phyloP scores from a whole-genome alignment of 2,329 filamentous ascomycete species.

The Aspergillus thermomutatus region DNA sequence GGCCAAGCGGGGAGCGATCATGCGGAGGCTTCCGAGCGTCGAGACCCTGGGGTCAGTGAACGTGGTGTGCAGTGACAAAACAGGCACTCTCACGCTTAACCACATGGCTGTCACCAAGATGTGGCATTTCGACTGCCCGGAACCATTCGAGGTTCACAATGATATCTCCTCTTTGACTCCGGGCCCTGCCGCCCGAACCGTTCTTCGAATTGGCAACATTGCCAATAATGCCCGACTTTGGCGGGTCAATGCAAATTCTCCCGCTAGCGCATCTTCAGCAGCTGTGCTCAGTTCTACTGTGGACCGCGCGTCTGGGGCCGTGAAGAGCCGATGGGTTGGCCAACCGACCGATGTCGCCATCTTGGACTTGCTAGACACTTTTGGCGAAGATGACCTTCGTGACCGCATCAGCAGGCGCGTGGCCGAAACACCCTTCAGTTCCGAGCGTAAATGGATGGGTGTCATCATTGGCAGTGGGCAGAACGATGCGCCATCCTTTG shows the following conservation, averaged over 20 bases:
- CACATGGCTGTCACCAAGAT: conserved; percentile 97
- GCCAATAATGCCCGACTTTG: conserved; percentile 89
- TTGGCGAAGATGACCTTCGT: conserved; percentile 87
- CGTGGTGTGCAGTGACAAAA: conserved; percentile 99
- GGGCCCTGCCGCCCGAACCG: conserved; percentile 71
- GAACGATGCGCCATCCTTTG: conserved; percentile 48
- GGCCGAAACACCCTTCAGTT: conserved; percentile 91
- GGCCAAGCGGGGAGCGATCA: conserved; percentile 92
- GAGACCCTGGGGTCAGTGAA: conserved; percentile 98
- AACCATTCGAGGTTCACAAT: conserved; percentile 56
- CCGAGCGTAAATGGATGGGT: conserved; percentile 98
- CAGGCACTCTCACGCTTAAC: conserved; percentile 91
- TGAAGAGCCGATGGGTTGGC: conserved; percentile 88
- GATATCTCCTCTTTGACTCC: conserved; percentile 55
- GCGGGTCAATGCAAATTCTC: conserved; percentile 65
- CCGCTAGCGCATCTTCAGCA: conserved; percentile 67
- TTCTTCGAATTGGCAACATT: conserved; percentile 90
- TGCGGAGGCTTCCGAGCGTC: conserved; percentile 91
- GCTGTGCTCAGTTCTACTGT: conserved; percentile 84
- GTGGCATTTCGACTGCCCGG: conserved; percentile 78
- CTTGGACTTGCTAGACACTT: conserved; percentile 84
- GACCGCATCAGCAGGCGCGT: conserved; percentile 78
- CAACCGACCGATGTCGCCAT: conserved; percentile 98
- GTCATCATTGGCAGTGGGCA: conserved; percentile 67
- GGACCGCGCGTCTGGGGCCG: conserved; percentile 55